Base-by-base conservation (phyloP, 805 yeast genomes). In the Saccharomycopsis javanensis region DNA sequence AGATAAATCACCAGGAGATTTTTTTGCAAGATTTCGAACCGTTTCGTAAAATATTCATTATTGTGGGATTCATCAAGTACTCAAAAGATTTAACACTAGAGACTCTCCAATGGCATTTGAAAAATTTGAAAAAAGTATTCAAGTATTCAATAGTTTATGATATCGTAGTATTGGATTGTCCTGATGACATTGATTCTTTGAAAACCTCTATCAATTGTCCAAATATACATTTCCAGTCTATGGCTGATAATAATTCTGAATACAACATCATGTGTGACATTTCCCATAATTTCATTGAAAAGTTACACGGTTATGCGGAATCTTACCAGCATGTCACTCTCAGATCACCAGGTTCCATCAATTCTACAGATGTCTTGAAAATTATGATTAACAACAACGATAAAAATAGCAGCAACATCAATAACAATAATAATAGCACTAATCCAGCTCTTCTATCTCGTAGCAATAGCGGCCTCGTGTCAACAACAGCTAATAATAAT, bases 21-120 rank as follows among this genome's bases (percentile, higher is more conserved):
- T 83, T 86, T 55, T 72, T 92, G 46, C 88, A 86, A 63, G 98
- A 92, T 68, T 82, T 92, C 61, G 97, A 94, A 70, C 96, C 97
- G 1, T 89, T 79, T 69, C 72, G 97, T 54, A 88, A 89, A 66
- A 81, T 86, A 0, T 80, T 88, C 63, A 75, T 85, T 6, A 82
- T 84, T 4, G 67, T 81, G 50, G 85, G 82, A 3, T 62, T 81
- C 27, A 66, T 70, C 1, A 70, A 72, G 28, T 67, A 68, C 57
- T 55, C 59, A 6, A 64, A 62, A 4, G 50, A 45, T 11, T 50
- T 62, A 4, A 65, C 64, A 7, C 54, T 67, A 11, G 67, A 66
- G 1, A 61, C 55, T 8, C 58, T 71, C n/a, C 63, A 64, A 2
- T 62, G 62, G 0, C 68, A 71, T 48, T 61, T 78, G 48, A 64